Percentiles rank a stretch among this genome's conserved stretches.
Conservation (phyloP, 345 rosid genomes). For the Microthlaspi erraticum region DNA sequence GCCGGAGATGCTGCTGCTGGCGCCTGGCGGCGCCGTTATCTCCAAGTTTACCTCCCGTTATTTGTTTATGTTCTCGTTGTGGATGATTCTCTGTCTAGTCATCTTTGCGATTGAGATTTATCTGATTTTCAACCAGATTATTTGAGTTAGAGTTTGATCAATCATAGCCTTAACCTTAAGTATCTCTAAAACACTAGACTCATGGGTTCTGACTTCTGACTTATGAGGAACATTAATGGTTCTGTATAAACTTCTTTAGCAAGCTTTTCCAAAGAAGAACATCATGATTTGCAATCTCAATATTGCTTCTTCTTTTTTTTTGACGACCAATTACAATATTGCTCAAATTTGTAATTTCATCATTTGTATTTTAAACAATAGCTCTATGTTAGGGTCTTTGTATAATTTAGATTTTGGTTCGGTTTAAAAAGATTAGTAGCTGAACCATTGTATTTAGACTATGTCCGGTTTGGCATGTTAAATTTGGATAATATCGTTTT, state of each 20-base stretch:
- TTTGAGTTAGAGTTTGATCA: slow-evolving; percentile 7
- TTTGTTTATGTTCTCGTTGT: not conserved
- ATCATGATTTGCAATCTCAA: too few relatives aligned
- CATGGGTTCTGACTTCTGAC: too few relatives aligned
- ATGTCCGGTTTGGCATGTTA: not conserved
- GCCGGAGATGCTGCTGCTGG: slow-evolving; percentile 80
- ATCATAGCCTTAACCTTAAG: not conserved
- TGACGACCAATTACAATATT: too few relatives aligned
- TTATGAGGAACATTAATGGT: not conserved
- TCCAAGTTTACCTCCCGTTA: not conserved
- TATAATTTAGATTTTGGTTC: not conserved
- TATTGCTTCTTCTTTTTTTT: too few relatives aligned
- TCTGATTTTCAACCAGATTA: not conserved
- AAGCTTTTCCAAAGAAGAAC: not conserved
- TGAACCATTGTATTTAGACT: not conserved
- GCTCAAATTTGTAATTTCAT: not conserved
- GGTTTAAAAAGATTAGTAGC: not conserved
- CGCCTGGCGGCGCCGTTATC: slow-evolving; percentile 66
- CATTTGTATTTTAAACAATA: not conserved
- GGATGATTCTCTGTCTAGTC: not conserved
- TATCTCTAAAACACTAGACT: slow-evolving; percentile 11
- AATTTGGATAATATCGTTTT: not conserved
- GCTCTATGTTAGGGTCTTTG: not conserved
- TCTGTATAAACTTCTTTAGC: not conserved
- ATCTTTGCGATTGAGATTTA: slow-evolving; percentile 7